Percentiles rank a stretch among this genome's conserved stretches.
phyloP scores from a whole-genome alignment of 2,329 filamentous ascomycete genomes.

The Diaporthe destruens region DNA sequence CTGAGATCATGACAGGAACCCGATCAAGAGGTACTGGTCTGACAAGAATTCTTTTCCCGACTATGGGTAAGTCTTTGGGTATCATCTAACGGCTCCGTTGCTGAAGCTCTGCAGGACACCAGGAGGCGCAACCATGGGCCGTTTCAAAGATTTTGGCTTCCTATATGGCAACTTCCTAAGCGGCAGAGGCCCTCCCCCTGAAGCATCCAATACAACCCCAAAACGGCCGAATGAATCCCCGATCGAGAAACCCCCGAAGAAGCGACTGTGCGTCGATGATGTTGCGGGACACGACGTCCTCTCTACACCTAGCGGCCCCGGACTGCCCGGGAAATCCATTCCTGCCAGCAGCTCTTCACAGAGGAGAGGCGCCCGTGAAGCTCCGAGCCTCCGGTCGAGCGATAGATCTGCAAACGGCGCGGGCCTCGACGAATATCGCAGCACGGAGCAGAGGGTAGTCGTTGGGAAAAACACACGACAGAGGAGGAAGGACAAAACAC shows the following conservation, averaged over 20 bases:
- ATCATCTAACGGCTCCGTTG: conserved; percentile 26
- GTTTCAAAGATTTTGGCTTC: conserved; percentile 2
- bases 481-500: conserved; percentile 28
- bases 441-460: neutral
- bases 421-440: conserved; percentile 30
- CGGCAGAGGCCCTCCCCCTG: neutral
- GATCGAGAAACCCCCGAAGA: conserved; percentile 23
- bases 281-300: neutral
- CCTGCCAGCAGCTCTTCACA: conserved; percentile 1
- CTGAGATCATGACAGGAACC: conserved; percentile 39
- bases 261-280: conserved; percentile 36
- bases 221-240: conserved; percentile 35
- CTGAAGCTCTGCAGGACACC: conserved; percentile 34
- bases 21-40: conserved; percentile 49
- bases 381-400: conserved; percentile 30
- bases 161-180: conserved; percentile 10
- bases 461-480: neutral
- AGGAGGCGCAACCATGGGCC: conserved; percentile 24
- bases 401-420: conserved; percentile 23
- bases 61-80: conserved; percentile 54
- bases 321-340: neutral
- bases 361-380: conserved; percentile 22
- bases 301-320: conserved; percentile 20
- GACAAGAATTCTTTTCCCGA: conserved; percentile 56
- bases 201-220: neutral